phyloP scores from a whole-genome alignment of 2,329 filamentous ascomycete species.

The Colletotrichum sp. region DNA sequence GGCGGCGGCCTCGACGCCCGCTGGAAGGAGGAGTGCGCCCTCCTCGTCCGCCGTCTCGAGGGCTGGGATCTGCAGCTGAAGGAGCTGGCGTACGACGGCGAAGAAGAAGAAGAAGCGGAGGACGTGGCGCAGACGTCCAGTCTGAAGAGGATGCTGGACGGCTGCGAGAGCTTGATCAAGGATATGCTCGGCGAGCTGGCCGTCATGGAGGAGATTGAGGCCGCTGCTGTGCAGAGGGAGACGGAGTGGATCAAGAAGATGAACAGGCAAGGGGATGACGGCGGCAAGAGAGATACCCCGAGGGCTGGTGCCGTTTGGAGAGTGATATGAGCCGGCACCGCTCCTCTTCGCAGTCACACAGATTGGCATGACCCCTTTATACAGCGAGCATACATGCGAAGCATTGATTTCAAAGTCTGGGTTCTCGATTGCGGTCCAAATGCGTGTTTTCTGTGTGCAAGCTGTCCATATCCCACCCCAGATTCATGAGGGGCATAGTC shows the following conservation, averaged over 20 bases:
- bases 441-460: neutral
- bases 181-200: conserved; percentile 68
- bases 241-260: conserved; percentile 62
- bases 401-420: neutral
- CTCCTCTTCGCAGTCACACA: neutral
- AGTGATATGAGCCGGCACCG: conserved; percentile 17
- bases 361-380: neutral
- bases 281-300: conserved; percentile 34
- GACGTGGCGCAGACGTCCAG: conserved; percentile 33
- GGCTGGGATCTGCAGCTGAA: conserved; percentile 54
- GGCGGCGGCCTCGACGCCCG: conserved; percentile 57
- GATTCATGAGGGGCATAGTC: neutral
- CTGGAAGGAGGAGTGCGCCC: conserved; percentile 65
- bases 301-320: conserved; percentile 56
- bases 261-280: conserved; percentile 47
- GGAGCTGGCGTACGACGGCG: conserved; percentile 36
- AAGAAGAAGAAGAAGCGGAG: neutral
- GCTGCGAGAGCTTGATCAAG: conserved; percentile 52
- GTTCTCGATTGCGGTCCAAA: neutral
- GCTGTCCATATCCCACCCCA: neutral
- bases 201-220: conserved; percentile 67
- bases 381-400: neutral
- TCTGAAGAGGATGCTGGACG: conserved; percentile 52
- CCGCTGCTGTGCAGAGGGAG: conserved; percentile 60
- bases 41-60: conserved; percentile 59